Percentiles rank a stretch among this genome's conserved stretches.
Evolutionary conservation across 257 asterid genomes (phyloP).

Genomic region (Cordia subcordata): DNA sequence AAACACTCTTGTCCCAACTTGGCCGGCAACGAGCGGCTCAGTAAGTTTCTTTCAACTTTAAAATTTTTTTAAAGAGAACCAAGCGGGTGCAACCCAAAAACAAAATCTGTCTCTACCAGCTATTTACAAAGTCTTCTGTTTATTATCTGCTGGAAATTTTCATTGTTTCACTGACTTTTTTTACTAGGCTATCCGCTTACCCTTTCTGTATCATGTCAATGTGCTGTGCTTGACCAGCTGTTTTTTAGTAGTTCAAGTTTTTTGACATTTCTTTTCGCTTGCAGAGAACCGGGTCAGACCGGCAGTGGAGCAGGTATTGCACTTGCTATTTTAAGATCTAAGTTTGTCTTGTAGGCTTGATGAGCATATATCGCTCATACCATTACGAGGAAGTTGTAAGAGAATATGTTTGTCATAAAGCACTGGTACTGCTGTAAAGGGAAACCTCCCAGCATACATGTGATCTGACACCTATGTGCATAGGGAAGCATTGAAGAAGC

Average conservation of each 20-base stretch:
- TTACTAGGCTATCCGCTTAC: not conserved
- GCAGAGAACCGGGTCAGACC: slow-evolving; percentile 36
- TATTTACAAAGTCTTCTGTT: too few relatives aligned
- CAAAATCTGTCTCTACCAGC: too few relatives aligned
- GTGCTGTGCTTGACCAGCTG: not conserved
- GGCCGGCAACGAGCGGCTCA: slow-evolving; percentile 34
- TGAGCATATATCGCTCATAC: not conserved
- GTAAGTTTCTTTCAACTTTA: too few relatives aligned
- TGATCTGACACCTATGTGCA: not conserved
- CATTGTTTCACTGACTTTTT: not conserved
- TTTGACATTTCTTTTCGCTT: slow-evolving; percentile 11
- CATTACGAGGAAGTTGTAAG: too few relatives aligned
- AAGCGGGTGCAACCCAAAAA: too few relatives aligned
- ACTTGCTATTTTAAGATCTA: not conserved
- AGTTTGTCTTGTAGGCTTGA: not conserved
- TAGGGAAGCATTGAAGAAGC: not conserved
- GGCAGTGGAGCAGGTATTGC: slow-evolving; percentile 31
- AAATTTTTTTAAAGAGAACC: too few relatives aligned
- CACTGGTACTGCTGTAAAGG: not conserved
- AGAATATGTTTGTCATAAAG: too few relatives aligned
- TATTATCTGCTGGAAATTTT: not conserved
- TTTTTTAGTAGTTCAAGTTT: not conserved
- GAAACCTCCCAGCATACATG: not conserved
- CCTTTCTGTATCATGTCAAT: not conserved
- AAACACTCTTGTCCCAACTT: slow-evolving; percentile 42